These are phyloP conservation scores for Calvatia gigantea DNA, from an alignment of 768 basidiomycete genomes.

Conservation along the genomic window DNA sequence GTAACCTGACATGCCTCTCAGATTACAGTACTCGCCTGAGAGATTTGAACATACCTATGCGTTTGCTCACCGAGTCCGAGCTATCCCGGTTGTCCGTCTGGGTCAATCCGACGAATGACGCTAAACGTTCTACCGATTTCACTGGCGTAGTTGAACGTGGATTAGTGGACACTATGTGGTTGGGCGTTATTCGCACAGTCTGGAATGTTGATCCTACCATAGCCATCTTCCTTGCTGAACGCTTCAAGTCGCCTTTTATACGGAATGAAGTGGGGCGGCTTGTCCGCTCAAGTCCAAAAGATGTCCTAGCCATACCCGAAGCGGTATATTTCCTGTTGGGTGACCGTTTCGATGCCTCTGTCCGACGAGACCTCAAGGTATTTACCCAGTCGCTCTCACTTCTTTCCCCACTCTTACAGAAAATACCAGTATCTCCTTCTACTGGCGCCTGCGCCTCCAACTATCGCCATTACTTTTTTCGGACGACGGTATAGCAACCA, in stretches of 20 bases:
- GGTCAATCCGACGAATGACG: constrained; percentile 83
- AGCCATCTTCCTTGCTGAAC: constrained; percentile 79
- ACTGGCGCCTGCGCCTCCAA: constrained; percentile 86
- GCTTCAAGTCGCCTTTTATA: constrained; percentile 70
- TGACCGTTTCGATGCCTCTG: constrained; percentile 53
- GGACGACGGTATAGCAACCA: constrained; percentile 82
- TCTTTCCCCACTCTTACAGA: neutral
- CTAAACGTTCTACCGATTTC: constrained; percentile 62
- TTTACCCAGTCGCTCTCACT: no score
- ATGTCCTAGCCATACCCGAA: constrained; percentile 74
- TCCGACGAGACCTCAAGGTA: constrained; percentile 76
- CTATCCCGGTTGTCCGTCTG: constrained; percentile 84
- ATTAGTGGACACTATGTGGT: constrained; percentile 67
- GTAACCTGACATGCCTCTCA: constrained; percentile 18
- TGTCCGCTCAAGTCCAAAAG: constrained; percentile 67
- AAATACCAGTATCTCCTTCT: constrained; percentile 69
- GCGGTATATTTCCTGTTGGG: constrained; percentile 80
- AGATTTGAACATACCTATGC: constrained; percentile 69
- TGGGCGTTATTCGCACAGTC: constrained; percentile 59
- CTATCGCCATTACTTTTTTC: constrained; percentile 80
- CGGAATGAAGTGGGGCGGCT: constrained; percentile 72
- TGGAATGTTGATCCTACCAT: constrained; percentile 87
- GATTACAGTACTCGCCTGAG: constrained; percentile 62
- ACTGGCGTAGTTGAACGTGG: constrained; percentile 48
- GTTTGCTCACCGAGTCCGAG: constrained; percentile 87